phyloP scores from a whole-genome alignment of 2,329 filamentous ascomycete genomes.

The Thermomyces lanuginosus region DNA sequence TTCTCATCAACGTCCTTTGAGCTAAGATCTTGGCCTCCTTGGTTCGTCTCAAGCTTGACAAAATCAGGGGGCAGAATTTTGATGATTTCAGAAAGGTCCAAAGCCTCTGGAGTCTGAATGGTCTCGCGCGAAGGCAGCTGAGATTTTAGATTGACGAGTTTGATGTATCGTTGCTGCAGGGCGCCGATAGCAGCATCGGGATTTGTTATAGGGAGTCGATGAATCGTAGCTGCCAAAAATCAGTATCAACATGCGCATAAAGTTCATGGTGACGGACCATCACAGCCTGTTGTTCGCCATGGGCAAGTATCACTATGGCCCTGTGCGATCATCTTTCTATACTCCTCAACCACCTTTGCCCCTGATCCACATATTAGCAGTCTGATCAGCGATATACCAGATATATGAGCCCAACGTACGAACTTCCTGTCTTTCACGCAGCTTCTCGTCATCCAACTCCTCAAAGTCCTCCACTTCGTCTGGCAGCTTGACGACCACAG shows the following conservation, averaged over 20 bases:
- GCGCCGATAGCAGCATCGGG: constrained; percentile 40
- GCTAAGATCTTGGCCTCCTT: constrained; percentile 1
- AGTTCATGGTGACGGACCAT: constrained; percentile 38
- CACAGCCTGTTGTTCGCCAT: constrained; percentile 78
- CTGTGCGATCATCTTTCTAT: constrained; percentile 53
- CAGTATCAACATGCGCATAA: constrained; percentile 4
- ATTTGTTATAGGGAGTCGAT: constrained; percentile 49
- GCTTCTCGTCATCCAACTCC: constrained; percentile 26
- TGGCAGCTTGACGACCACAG: constrained; percentile 64
- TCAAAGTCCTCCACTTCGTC: constrained; percentile 45
- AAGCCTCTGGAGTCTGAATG: constrained; percentile 16
- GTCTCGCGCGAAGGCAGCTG: constrained; percentile 19
- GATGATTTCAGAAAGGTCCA: constrained; percentile 17
- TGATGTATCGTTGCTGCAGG: constrained; percentile 49
- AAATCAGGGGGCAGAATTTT: constrained; percentile 15
- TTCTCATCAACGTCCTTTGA: constrained; percentile 1
- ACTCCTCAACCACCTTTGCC: constrained; percentile 57
- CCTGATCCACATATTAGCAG: constrained; percentile 22
- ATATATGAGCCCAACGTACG: constrained; percentile 16
- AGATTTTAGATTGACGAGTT: constrained; percentile 23
- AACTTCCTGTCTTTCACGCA: constrained; percentile 27
- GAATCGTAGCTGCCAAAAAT: constrained; percentile 39
- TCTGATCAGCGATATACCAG: neutral
- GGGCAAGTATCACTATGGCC: constrained; percentile 69
- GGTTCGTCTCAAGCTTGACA: constrained; percentile 7